Conservation (phyloP, 2,329 filamentous ascomycete species). For the Colletotrichum costaricense region DNA sequence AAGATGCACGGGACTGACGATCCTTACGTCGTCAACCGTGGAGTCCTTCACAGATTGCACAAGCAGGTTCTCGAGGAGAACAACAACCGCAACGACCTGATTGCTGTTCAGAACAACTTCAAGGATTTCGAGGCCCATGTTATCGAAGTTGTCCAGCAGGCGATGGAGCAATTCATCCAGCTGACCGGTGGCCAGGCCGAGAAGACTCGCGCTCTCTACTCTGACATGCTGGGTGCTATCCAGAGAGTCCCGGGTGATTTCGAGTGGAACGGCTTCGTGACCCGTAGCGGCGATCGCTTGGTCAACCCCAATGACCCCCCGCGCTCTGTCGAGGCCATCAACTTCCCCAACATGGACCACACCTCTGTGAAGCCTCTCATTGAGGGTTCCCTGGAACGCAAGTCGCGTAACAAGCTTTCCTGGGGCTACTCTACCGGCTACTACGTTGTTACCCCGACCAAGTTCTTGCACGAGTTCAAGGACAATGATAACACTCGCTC, state of each 20-base stretch:
- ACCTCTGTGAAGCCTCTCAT: constrained; percentile 82
- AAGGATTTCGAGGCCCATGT: constrained; percentile 88
- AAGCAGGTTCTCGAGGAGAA: constrained; percentile 96
- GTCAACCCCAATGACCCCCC: constrained; percentile 82
- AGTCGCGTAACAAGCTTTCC: constrained; percentile 85
- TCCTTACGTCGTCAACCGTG: constrained; percentile 87
- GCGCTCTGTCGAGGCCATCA: constrained; percentile 78
- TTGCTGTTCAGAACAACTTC: constrained; percentile 93
- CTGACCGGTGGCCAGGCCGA: constrained; percentile 85
- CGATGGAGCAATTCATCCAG: constrained; percentile 85
- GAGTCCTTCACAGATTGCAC: constrained; percentile 84
- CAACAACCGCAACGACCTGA: constrained; percentile 91
- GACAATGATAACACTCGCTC: constrained; percentile 79
- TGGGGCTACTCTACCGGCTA: constrained; percentile 83
- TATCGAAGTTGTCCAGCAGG: constrained; percentile 83
- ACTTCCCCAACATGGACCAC: constrained; percentile 92
- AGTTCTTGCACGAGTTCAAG: constrained; percentile 96
- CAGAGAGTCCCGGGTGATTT: constrained; percentile 86
- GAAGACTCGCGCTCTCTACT: constrained; percentile 82
- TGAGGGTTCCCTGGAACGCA: constrained; percentile 89
- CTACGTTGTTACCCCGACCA: constrained; percentile 90
- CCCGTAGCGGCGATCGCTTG: constrained; percentile 77
- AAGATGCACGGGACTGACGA: constrained; percentile 80
- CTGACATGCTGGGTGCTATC: constrained; percentile 81
- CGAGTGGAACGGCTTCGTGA: constrained; percentile 89